Conservation (phyloP, 306 rosid species). For the Sindora glabra region DNA sequence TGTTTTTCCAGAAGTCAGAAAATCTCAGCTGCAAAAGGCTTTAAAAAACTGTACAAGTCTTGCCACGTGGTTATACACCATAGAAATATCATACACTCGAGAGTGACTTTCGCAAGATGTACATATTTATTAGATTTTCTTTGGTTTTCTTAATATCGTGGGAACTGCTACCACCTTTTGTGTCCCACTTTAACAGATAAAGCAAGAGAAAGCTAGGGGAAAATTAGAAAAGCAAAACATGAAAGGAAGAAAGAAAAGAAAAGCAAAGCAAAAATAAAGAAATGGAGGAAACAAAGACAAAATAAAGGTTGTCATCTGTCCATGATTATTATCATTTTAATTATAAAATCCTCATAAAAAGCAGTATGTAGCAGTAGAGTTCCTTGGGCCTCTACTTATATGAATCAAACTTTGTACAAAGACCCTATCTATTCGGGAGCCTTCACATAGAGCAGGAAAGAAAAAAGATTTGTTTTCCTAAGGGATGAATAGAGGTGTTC, state of each 20-base stretch:
- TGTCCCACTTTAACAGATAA: conserved; percentile 89
- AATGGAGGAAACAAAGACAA: conserved; percentile 29
- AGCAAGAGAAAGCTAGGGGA: conserved; percentile 87
- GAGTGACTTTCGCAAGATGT: conserved; percentile 24
- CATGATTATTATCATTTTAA: conserved; percentile 80
- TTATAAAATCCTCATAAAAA: conserved; percentile 56
- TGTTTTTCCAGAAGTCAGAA: conserved; percentile 2
- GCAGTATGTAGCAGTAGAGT: conserved; percentile 24
- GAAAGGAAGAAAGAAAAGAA: conserved; percentile 31
- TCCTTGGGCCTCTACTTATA: conserved; percentile 45
- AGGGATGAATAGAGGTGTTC: conserved; percentile 74
- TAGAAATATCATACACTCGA: conserved; percentile 29
- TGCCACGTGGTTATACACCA: conserved; percentile 31
- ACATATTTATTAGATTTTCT: no score
- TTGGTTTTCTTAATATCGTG: conserved; percentile 41
- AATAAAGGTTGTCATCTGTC: conserved; percentile 56
- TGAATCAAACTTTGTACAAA: conserved; percentile 51
- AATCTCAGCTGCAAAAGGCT: neutral
- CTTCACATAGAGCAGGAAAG: neutral
- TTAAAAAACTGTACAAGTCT: neutral
- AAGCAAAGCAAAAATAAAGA: conserved; percentile 30
- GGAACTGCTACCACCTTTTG: conserved; percentile 67
- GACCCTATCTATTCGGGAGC: conserved; percentile 25
- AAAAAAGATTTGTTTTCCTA: neutral
- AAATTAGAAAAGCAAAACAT: no score